Evolutionary conservation across 2,329 filamentous ascomycete genomes (phyloP).

Genomic region (Elsinoe australis): DNA sequence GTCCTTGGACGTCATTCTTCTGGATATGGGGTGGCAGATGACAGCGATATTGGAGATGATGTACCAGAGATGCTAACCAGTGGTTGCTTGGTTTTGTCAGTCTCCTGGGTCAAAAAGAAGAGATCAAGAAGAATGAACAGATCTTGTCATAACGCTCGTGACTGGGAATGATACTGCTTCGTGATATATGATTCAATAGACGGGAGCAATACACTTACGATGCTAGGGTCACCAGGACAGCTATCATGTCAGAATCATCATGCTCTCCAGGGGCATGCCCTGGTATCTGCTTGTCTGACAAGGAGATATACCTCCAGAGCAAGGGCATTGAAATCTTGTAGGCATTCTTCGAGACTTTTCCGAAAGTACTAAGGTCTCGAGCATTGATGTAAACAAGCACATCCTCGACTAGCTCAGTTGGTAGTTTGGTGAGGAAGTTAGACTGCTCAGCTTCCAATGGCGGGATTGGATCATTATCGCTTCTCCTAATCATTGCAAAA

Average conservation of each 20-base stretch:
- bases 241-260: conserved; percentile 7
- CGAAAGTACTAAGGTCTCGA: background rate
- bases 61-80: background rate
- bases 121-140: no score
- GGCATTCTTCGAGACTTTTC: background rate
- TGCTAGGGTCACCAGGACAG: background rate
- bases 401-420: background rate
- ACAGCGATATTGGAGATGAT: background rate
- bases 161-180: background rate
- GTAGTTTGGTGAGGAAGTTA: background rate
- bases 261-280: conserved; percentile 7
- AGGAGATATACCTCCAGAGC: background rate
- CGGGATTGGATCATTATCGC: no score
- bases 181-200: no score
- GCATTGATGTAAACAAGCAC: background rate
- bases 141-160: no score
- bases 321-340: background rate
- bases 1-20: background rate
- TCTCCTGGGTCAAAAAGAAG: no score
- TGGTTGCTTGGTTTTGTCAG: background rate
- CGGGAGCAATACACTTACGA: background rate
- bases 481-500: no score
- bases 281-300: background rate
- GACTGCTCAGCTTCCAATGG: no score
- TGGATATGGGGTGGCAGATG: background rate